Conservation (phyloP, 2,329 filamentous ascomycete species). For the Fusarium sp. region DNA sequence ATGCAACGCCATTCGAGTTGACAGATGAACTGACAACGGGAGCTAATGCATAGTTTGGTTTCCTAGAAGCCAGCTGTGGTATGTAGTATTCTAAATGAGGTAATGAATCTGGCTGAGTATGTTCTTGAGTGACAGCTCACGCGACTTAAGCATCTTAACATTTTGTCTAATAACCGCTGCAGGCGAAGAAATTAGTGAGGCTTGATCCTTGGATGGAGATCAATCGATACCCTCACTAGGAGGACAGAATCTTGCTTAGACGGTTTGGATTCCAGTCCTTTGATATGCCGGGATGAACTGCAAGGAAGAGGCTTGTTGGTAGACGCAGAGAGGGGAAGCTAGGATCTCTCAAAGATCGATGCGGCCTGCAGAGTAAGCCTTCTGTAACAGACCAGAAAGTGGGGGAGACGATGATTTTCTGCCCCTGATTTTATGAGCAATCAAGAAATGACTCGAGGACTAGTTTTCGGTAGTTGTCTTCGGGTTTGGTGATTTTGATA, state of each 20-base stretch:
- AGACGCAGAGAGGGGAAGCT: slow-evolving; percentile 1
- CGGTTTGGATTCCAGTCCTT: background rate
- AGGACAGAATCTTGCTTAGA: background rate
- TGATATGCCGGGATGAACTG: background rate
- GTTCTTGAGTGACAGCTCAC: background rate
- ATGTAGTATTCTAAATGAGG: background rate
- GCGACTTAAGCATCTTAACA: background rate
- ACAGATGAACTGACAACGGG: slow-evolving; percentile 1
- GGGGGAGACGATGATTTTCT: background rate
- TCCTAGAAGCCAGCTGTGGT: background rate
- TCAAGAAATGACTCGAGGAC: background rate
- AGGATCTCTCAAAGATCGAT: slow-evolving; percentile 5
- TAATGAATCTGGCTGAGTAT: background rate
- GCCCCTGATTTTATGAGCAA: background rate
- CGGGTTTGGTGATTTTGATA: background rate
- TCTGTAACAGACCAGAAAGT: slow-evolving; percentile 9
- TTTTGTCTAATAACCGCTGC: background rate
- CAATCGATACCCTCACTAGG: background rate
- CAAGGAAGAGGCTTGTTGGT: background rate
- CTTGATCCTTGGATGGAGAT: background rate
- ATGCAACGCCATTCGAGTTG: background rate
- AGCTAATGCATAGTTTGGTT: background rate
- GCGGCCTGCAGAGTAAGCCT: slow-evolving; percentile 6
- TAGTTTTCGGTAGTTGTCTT: background rate
- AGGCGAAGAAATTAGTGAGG: background rate